Base-by-base conservation (phyloP, 139 green algal species). In the Tetraselmis chui region DNA sequence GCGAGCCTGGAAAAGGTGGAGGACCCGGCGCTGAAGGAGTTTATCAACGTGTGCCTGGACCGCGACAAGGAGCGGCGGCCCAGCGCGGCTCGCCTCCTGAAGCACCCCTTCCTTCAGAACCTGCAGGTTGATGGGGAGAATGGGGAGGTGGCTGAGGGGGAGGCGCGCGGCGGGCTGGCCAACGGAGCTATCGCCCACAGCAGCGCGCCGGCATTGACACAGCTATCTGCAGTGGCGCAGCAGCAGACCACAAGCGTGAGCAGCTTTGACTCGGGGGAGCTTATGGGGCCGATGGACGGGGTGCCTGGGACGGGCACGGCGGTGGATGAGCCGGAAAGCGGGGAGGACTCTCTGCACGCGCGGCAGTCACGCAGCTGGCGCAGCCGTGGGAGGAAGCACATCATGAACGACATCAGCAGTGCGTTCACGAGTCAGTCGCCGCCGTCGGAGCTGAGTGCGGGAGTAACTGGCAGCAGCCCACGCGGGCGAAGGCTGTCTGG, bases 41-140 rank as follows among this genome's bases (percentile, higher is more conserved):
- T 99, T 82, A 97, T 99, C 76, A 88, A 93, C 80, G 82, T 95
- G 24, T 99, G 96, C 89, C 96, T 99, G 31, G 83, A 80, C 11
- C 82, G 90, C 30, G 84, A 93, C 29, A 82, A 87, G 0, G 88
- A 92, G 24, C 75, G 88, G 59, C 89, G 96, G 0, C 94, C 94
- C 2, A 92, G 92, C 28, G 90, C 95, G 1, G 87, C 92, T 23
- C 88, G 97, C 87, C 91, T 99, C 67, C 90, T 99, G 28, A 97
- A 97, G 86, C 90, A 98, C 86, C 86, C 87, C 2, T 99, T 97
- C 86, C 97, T 99, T 76, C 88, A 95, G 45, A 18, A 67, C 11
- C 45, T 67, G 45, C 45, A 67, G 45, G 45, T 25, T 18, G 45
- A 67, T 18, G 45, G 18, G 45, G 45, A 67, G 11, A 18, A 67